phyloP scores from a whole-genome alignment of 2,329 filamentous ascomycete genomes.

The Arthrobotrys musiformis region DNA sequence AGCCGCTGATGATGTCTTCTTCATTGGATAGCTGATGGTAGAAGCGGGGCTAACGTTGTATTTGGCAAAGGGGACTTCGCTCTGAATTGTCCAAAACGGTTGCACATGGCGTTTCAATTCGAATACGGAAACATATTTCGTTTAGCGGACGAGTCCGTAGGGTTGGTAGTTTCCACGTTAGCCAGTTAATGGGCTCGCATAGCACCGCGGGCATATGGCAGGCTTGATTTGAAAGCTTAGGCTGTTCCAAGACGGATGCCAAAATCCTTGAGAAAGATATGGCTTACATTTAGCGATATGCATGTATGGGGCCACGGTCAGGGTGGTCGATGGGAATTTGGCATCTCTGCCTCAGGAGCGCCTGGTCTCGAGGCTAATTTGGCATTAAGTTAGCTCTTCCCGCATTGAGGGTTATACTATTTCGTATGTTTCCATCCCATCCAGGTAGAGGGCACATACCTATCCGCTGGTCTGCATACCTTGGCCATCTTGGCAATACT shows the following conservation, averaged over 20 bases:
- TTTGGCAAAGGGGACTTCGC: not conserved
- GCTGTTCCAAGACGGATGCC: not conserved
- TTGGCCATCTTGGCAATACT: conserved; percentile 26
- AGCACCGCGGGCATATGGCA: not conserved
- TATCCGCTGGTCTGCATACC: conserved; percentile 7
- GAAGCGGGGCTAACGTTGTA: not conserved
- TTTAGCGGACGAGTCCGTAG: not conserved
- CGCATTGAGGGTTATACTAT: not conserved
- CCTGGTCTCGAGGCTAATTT: too few relatives aligned
- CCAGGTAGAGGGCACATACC: not conserved
- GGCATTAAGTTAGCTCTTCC: not conserved
- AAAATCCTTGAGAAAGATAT: not conserved
- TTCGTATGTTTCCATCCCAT: not conserved
- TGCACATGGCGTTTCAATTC: conserved; percentile 20
- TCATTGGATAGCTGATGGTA: not conserved
- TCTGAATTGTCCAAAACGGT: conserved; percentile 13
- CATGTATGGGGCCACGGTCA: not conserved
- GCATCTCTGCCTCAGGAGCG: too few relatives aligned
- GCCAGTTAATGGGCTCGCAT: not conserved
- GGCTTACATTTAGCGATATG: not conserved
- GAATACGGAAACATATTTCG: not conserved
- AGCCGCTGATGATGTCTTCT: conserved; percentile 1
- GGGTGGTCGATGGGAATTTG: not conserved
- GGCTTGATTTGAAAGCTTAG: conserved; percentile 6
- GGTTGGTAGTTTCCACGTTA: not conserved